These are phyloP conservation scores for Toxicodendron radicans DNA, from an alignment of 345 rosid genomes.

Conservation along the genomic window DNA sequence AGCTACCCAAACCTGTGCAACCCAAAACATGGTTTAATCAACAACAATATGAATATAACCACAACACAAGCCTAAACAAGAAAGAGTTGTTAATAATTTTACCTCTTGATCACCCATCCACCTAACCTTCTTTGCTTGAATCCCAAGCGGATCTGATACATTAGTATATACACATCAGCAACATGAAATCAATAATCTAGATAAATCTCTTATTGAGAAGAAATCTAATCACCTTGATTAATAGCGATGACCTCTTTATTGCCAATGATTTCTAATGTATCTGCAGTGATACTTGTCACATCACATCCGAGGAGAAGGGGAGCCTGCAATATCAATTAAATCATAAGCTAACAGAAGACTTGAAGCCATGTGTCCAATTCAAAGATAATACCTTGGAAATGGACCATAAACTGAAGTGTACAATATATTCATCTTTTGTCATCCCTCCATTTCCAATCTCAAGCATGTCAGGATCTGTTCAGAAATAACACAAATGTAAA, in stretches of 20 bases:
- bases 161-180: not conserved
- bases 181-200: constrained; percentile 1
- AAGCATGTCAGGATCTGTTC: constrained; percentile 94
- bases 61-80: not conserved
- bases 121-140: constrained; percentile 76
- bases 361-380: not conserved
- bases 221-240: constrained; percentile 58
- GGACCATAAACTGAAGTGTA: constrained; percentile 90
- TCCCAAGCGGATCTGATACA: constrained; percentile 62
- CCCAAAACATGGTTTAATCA: not conserved
- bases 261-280: constrained; percentile 48
- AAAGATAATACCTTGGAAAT: constrained; percentile 61
- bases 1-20: constrained; percentile 65
- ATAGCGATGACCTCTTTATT: constrained; percentile 80
- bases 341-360: not conserved
- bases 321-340: constrained; percentile 38
- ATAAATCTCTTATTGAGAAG: not conserved
- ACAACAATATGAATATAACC: not conserved
- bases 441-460: constrained; percentile 98
- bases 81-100: constrained; percentile 5
- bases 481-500: not conserved
- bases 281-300: constrained; percentile 57
- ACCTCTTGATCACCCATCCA: constrained; percentile 65
- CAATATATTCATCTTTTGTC: constrained; percentile 74
- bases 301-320: constrained; percentile 85